These are phyloP conservation scores for Saturnispora bothae DNA, from an alignment of 805 yeast genomes.

Conservation along the genomic window DNA sequence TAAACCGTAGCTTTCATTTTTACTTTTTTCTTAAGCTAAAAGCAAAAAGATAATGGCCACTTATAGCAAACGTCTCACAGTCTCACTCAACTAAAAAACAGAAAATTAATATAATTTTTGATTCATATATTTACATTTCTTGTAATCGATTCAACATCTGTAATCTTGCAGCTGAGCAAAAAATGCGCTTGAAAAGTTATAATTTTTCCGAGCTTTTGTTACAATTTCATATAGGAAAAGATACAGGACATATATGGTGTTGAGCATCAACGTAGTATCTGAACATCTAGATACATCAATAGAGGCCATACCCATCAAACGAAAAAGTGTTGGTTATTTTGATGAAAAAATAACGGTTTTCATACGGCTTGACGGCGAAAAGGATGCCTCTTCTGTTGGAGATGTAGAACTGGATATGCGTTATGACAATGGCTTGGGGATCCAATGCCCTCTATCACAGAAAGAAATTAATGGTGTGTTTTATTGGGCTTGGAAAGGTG, in stretches of 20 bases:
- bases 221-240: too few relatives aligned
- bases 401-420: neutral
- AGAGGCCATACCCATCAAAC: conserved; percentile 19
- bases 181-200: too few relatives aligned
- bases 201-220: too few relatives aligned
- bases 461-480: neutral
- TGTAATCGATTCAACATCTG: too few relatives aligned
- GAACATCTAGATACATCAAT: neutral
- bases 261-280: conserved; percentile 1
- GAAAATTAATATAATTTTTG: too few relatives aligned
- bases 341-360: conserved; percentile 13
- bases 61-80: too few relatives aligned
- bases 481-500: conserved; percentile 2
- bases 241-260: neutral
- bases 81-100: too few relatives aligned
- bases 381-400: neutral
- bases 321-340: conserved; percentile 26
- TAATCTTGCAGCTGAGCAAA: too few relatives aligned
- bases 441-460: neutral
- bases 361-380: neutral
- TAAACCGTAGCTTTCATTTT: too few relatives aligned
- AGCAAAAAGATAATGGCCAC: too few relatives aligned
- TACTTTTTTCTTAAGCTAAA: too few relatives aligned
- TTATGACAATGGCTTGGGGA: conserved; percentile 1
- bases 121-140: too few relatives aligned